Base-by-base conservation (phyloP, 345 rosid species). In the Gossypium thurberi region DNA sequence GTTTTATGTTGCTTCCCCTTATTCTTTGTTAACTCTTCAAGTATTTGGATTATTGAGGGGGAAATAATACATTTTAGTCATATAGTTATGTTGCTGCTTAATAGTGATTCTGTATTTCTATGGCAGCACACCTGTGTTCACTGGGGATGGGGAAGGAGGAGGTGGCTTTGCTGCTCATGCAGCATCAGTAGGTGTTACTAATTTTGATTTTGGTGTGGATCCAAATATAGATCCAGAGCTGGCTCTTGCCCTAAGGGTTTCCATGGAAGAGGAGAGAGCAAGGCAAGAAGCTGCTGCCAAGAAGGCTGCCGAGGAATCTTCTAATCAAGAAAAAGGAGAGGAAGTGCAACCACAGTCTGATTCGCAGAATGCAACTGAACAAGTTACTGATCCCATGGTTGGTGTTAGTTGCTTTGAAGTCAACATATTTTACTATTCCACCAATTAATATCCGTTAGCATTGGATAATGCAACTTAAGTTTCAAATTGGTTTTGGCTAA, bases 191-290 rank as follows among this genome's bases (percentile, higher is more conserved):
- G 89, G 78, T 70, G 80, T 25, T 63, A 74, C 80, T 75, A 82
- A 82, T 66, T 90, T 77, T 74, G 96, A 90, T 52, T 52, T 52
- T 78, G 96, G 90, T 20, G 91, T 90, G 18, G 96, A 90, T 84
- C 96, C 96, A 65, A 90, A 88, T 62, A 43, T 90, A 17, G 96
- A 90, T 84, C 96, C 96, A 69, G 91, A 90, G 82, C 83, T 91
- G 73, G 93, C 93, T 66, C 91, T 87, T 21, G 93, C 94, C 33
- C 91, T 91, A 66, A 88, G 96, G 73, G 92, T 87, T 66, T 91
- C 96, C 42, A 87, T 91, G 93, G 90, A 89, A 82, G 96, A 89
- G 84, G 96, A 91, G 84, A 91, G 96, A 80, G 96, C 96, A 73
- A 87, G 90, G 78, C 92, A 87, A 80, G 96, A 90, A 80, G 96